Evolutionary conservation across 1,284 basidiomycete species (phyloP), one percentile per base, ranked within the genome.

Genomic region (Cutaneotrichosporon cyanovorans): DNA sequence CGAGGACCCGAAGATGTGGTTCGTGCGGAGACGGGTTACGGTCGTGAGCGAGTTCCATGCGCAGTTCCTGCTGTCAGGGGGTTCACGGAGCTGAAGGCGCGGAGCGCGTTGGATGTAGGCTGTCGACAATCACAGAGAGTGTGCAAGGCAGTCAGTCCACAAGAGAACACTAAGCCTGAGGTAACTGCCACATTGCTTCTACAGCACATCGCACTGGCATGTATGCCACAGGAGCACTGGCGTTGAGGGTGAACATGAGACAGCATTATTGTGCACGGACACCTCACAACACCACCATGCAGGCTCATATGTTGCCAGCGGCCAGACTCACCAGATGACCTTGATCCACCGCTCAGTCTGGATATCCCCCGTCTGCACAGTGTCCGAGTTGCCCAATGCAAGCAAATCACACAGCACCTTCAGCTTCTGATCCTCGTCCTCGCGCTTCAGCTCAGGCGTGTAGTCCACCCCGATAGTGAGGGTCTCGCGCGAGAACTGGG

Each of bases 331-430:
- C 69, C 67, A 74, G 49, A 69, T 67, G 40, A 71, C 66, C 58
- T 76, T 76, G 56, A 73, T 65, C 76, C 76, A 77, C 44, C 75
- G 62, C 46, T 72, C 70, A 12, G 62, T 61, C 55, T 75, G 73
- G 46, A 77, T 75, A 44, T 76, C 74, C 3, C 71, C 60, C 0
- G 69, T 65, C n/a, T 35, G 15, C 11, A 67, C 60, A 2, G 49
- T 56, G n/a, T 67, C 69, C 15, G 71, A 69, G 2, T 66, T 66
- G 15, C 71, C 74, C 0, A 53, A 45, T 8, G 46, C 37, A 47
- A 74, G 64, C 36, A 69, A 51, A 4, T 44, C 56, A 1, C 68
- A 65, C 15, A 75, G 62, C 7, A 42, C 42, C 15, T 66, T 56
- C 11, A 75, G 54, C 37, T 61, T 60, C 5, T 28, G 47, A 35